Percentiles rank a stretch among this genome's conserved stretches.
Conservation (phyloP, 2,329 filamentous ascomycete species). For the Exophiala dermatitidis region DNA sequence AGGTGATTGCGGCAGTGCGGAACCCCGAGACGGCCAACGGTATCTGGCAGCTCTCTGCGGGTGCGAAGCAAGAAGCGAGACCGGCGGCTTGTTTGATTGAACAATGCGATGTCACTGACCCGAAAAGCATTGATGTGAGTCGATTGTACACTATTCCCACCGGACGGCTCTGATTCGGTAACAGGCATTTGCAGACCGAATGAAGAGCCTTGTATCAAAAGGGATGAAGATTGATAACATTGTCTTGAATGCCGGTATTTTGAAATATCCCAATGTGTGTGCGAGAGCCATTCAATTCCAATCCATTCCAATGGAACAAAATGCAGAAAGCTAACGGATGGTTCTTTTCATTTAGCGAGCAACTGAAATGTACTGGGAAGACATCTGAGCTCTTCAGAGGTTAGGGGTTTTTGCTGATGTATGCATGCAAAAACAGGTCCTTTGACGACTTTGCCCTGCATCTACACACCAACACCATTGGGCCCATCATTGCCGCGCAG, state of each 20-base stretch:
- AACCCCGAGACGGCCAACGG: slow-evolving; percentile 38
- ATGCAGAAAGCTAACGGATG: slow-evolving; percentile 5
- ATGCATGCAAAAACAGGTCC: slow-evolving; percentile 33
- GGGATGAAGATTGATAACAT: slow-evolving; percentile 46
- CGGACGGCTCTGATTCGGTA: slow-evolving; percentile 8
- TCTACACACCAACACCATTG: slow-evolving; percentile 52
- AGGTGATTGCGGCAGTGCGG: slow-evolving; percentile 48
- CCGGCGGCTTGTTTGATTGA: slow-evolving; percentile 37
- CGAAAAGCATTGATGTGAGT: slow-evolving; percentile 45
- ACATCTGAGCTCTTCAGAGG: neutral
- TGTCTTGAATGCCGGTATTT: slow-evolving; percentile 51
- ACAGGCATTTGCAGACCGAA: slow-evolving; percentile 39
- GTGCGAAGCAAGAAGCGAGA: slow-evolving; percentile 11
- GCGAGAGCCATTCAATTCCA: slow-evolving; percentile 24
- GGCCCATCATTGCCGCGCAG: slow-evolving; percentile 51
- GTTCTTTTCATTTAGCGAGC: slow-evolving; percentile 37
- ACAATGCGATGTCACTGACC: slow-evolving; percentile 48
- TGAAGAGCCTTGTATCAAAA: slow-evolving; percentile 35
- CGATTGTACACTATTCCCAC: slow-evolving; percentile 4
- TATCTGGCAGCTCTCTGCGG: slow-evolving; percentile 37
- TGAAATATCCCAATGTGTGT: slow-evolving; percentile 53
- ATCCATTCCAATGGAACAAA: neutral
- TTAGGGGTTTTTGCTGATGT: slow-evolving; percentile 1
- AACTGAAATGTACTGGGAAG: slow-evolving; percentile 41
- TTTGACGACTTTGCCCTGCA: slow-evolving; percentile 50